A percentile compares a stretch with the other conserved stretches of the same genome.
Conservation (phyloP, 2,329 filamentous ascomycete species). For the Pseudopyrenochaeta lycopersici region DNA sequence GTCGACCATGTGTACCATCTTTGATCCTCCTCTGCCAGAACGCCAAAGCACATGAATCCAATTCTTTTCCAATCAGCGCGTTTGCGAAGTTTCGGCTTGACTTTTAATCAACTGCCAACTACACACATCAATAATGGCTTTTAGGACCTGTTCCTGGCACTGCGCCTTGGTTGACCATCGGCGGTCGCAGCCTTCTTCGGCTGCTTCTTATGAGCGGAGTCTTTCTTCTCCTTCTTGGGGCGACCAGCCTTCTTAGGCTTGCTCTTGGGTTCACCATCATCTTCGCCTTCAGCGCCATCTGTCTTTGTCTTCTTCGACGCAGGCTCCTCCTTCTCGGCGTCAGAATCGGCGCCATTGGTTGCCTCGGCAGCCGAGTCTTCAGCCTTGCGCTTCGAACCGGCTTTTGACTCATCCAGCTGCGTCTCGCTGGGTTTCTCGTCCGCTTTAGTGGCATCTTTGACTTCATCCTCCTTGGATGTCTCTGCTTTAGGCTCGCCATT, state of each 20-base stretch:
- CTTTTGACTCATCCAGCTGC: slow-evolving; percentile 42
- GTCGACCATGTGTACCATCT: slow-evolving; percentile 7
- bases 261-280: slow-evolving; percentile 40
- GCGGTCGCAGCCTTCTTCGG: slow-evolving; percentile 61
- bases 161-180: slow-evolving; percentile 58
- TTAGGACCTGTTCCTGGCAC: slow-evolving; percentile 51
- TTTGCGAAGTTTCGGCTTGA: background rate
- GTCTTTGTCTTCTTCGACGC: slow-evolving; percentile 35
- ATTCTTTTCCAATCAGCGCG: background rate
- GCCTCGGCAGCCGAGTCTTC: slow-evolving; percentile 31
- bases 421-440: slow-evolving; percentile 38
- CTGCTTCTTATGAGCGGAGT: slow-evolving; percentile 53
- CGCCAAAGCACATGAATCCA: background rate
- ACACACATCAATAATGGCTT: background rate
- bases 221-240: slow-evolving; percentile 54
- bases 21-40: background rate
- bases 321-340: slow-evolving; percentile 38
- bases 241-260: slow-evolving; percentile 51
- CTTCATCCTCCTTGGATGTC: slow-evolving; percentile 25
- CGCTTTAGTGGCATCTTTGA: slow-evolving; percentile 30
- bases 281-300: slow-evolving; percentile 30
- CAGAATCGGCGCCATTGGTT: slow-evolving; percentile 26
- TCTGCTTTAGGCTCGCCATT: slow-evolving; percentile 27
- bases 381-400: slow-evolving; percentile 47
- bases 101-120: background rate